Conservation (phyloP, 2,329 filamentous ascomycete genomes). For the Fusarium sp. region DNA sequence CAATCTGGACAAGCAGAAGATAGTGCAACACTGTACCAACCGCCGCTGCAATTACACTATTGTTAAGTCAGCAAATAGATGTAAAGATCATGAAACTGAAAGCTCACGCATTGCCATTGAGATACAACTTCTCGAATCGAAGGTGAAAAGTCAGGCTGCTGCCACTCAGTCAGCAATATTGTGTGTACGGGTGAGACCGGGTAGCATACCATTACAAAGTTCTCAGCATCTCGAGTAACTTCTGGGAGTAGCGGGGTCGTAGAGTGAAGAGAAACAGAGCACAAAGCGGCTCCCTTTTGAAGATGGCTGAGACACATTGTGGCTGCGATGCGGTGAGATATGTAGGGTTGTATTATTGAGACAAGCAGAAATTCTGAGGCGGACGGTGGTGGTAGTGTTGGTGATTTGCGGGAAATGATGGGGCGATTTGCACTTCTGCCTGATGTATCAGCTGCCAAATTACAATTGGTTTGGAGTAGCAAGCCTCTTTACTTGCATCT, state of each 20-base stretch:
- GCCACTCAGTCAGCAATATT: background rate
- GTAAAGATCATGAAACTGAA: fast-evolving
- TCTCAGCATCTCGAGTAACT: fast-evolving
- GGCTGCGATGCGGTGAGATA: background rate
- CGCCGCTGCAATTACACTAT: background rate
- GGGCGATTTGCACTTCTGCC: conserved; percentile 6
- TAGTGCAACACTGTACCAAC: background rate
- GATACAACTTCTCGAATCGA: background rate
- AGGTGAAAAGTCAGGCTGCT: background rate
- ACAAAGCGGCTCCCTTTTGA: background rate
- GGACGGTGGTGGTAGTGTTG: conserved; percentile 5
- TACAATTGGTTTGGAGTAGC: background rate
- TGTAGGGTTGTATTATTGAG: background rate
- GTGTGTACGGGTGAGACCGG: fast-evolving
- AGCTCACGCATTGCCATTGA: background rate
- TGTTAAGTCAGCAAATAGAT: fast-evolving
- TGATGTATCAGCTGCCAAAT: background rate
- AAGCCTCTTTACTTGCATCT: background rate
- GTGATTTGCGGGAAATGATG: background rate
- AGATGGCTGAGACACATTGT: background rate
- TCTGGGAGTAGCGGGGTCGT: background rate
- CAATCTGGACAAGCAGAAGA: fast-evolving
- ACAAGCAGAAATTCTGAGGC: background rate
- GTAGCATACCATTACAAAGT: background rate
- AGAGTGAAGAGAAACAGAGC: fast-evolving